Base-by-base conservation (phyloP, 345 rosid genomes). In the Leavenworthia alabamica region DNA sequence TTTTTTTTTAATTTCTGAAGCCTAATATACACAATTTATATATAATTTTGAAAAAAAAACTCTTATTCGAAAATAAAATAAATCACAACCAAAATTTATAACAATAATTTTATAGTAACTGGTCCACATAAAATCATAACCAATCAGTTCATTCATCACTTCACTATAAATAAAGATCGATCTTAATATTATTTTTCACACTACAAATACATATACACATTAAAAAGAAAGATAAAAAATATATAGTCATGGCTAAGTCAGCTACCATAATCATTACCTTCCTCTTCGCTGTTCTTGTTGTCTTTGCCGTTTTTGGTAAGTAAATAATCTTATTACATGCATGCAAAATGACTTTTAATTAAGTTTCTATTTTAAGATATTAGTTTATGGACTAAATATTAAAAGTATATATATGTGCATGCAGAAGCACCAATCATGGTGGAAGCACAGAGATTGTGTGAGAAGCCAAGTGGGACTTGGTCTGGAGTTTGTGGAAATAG, bases 271-370 rank as follows among this genome's bases (percentile, higher is more conserved):
- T 31, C 35, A 12, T 58, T 27, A 3, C 51, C 3, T 17, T 42
- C 28, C 15, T 58, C 24, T 57, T 57, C 7, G 62, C 37, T 57
- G 49, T 49, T 3, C 48, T 57, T 41, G 62, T 57, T 27, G 10
- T 57, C 37, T 57, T 57, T 57, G 36, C 63, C 16, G 37, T 28
- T 42, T 42, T 59, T 59, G 64, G 64, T 59, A 4, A 59, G 53
- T 23, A 29, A 59, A 29, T 1, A 3, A 22, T 39, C 17, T 39
- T 39, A 13, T 37, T 4, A 37, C 2, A 39, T 39, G 8, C 39
- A 33, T 26, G 6, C n/a, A 26, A 26, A 26, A 26, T 5, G 7
- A 26, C 1, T n/a, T n/a, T n/a, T n/a, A 1, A 4, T 26, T 5
- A 4, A 26, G 1, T 26, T 26, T 26, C 7, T 0, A 1, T 26